Base-by-base conservation (phyloP, 116 monocot genomes). In the Papilionanthe hybrid region DNA sequence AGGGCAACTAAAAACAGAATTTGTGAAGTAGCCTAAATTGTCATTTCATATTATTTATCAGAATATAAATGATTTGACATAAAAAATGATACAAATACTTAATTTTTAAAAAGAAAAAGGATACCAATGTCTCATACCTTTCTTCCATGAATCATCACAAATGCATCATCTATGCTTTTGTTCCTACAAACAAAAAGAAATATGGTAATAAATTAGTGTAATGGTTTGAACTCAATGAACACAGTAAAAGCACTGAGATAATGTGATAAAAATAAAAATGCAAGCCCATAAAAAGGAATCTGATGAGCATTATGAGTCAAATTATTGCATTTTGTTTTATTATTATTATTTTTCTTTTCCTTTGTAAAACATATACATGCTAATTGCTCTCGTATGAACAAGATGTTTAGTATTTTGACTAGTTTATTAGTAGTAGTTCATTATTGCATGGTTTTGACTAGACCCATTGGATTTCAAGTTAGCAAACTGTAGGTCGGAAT, bases 121-220 rank as follows among this genome's bases (percentile, higher is more conserved):
- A 75, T 48, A 50, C 19, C 12, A 50, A 2, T 25, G 18, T 49
- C 8, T 42, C 86, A 79, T 86, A 88, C 88, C 83, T 88, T 86
- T 76, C 86, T 75, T 55, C 63, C 88, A 55, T 83, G 75, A 65
- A 88, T 80, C 67, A 80, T 78, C 28, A 84, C 48, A 58, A 84
- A 27, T 60, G 78, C 53, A 83, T 89, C 86, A 41, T 90, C 86
- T 72, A 72, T 74, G 76, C 50, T 76, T 73, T 75, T 84, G 0
- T 86, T 87, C 82, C 90, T 90, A 72, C 47, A 49, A 56, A 57
- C 9, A 67, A 69, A 22, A 84, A 0, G 19, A 74, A 78, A 49
- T 19, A 44, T 32, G 32, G 19, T 44, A 22, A 20, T 19, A n/a
- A 42, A 17, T 42, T 44, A 73, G 73, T 43, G 20, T 44, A 44